Evolutionary conservation across 1,284 basidiomycete species (phyloP), one percentile per base, ranked within the genome.

Genomic region (Leccinum ponderosum): DNA sequence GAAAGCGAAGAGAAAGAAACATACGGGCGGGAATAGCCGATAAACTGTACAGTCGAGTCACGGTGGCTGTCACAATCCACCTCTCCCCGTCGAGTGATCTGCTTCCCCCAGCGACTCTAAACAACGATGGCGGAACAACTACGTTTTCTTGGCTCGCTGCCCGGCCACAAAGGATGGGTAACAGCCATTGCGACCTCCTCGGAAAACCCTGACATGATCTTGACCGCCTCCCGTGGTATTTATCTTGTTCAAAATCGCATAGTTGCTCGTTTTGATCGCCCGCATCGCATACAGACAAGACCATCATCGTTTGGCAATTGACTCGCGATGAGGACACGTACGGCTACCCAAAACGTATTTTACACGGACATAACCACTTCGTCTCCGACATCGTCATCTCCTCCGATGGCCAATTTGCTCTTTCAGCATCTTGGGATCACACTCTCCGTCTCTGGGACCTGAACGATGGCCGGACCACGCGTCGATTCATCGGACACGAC

Each of bases 341-440:
- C 77, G 95, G 95, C 61, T 96, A 90, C 84, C 95, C 96, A 67
- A 99, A 98, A 85, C 91, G 92, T 75, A 94, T 98, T 76, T 90
- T 99, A 67, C 92, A 95, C 79, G 97, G 97, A 68, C 97, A 99
- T 87, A 98, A 98, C 84, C 96, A 98, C 86, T 99, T 99, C 76
- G 97, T 99, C 66, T 99, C 97, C 58, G 97, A 99, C 80, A 94
- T 99, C 70, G 96, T 97, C 74, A 94, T 97, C 78, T 97, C 95
- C 64, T 98, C 95, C 66, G 97, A 99, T 79, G 97, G 97, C 76
- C 97, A 99, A 83, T 99, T 99, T 78, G 97, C 97, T 59, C 92
- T 99, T 65, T 99, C 97, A 65, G 93, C 97, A 55, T 99, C 97
- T 57, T 99, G 97, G 97, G 97, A 99, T 84, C 97, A 99, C 85